Evolutionary conservation across 139 green algal genomes (phyloP), one percentile per base, ranked within the genome.

Genomic region (Tetraselmis chui): DNA sequence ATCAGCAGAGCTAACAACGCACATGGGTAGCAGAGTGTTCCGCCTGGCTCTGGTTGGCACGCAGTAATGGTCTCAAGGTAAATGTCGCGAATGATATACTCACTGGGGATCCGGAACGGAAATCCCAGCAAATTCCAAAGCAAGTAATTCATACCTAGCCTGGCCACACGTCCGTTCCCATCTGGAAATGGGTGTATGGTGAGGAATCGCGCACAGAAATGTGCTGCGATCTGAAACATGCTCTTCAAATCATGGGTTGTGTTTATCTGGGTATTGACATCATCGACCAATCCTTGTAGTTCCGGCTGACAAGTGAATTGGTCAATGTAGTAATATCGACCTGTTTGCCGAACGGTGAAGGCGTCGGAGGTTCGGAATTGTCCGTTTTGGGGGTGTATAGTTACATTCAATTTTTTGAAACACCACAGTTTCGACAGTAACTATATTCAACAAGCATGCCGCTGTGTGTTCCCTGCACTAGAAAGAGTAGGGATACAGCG

Each of bases 401-500:
- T 67, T 67, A 67, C 45, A 67, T 67, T 67, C 45, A 67, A 67
- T 5, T 25, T 67, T 67, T 5, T 67, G 45, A 67, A 67, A 67
- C 45, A 67, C 45, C 45, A 5, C 45, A 5, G 45, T 67, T 67
- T 67, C 45, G 45, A 67, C 45, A 67, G 45, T 67, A 67, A 67
- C 45, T 67, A 67, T 67, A 67, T 67, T 67, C 45, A 67, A 67
- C 45, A 67, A 67, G 45, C 45, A 67, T 67, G 45, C 45, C 45
- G 18, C 45, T 67, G 45, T 18, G 45, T 67, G 45, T 67, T 67
- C 45, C 45, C 45, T 67, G 5, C 45, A 5, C 45, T 67, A 67
- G 45, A 67, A 67, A 67, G 45, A 67, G 45, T 25, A 67, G 45
- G 45, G 45, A 67, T 67, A 67, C 45, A 67, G 45, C 45, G 45